Conservation (phyloP, 2,329 filamentous ascomycete genomes). For the Fusarium zealandicum region DNA sequence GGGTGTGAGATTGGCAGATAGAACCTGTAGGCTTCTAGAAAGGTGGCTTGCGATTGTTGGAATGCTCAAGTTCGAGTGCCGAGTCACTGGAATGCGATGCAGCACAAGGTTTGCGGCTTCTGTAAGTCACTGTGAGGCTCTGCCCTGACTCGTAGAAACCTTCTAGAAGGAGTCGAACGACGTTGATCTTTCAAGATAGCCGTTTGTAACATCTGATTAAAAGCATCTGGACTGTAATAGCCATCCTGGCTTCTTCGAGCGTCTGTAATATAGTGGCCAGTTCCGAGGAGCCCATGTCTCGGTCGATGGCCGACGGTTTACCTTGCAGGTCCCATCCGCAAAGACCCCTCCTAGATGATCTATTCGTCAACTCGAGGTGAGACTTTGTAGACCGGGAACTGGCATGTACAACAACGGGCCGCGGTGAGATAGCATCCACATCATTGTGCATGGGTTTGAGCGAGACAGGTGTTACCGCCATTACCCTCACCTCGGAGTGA, state of each 20-base stretch:
- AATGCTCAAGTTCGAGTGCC: constrained; percentile 21
- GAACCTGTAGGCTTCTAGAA: constrained; percentile 3
- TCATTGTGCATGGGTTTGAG: neutral
- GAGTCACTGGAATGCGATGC: constrained; percentile 21
- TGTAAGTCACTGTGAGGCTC: constrained; percentile 10
- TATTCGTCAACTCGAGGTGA: neutral
- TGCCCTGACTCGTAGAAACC: neutral
- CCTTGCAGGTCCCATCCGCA: neutral
- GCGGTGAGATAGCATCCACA: constrained; percentile 12
- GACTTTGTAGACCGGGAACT: neutral
- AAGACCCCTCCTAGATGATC: neutral
- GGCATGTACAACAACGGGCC: neutral
- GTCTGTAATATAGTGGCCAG: neutral
- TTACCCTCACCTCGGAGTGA: constrained; percentile 2
- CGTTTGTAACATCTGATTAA: neutral
- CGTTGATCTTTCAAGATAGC: neutral
- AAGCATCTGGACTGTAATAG: neutral
- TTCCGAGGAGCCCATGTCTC: constrained; percentile 8
- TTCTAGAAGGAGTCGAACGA: neutral
- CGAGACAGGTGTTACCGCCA: constrained; percentile 5
- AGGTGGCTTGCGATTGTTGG: constrained; percentile 13
- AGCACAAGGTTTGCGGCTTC: constrained; percentile 14
- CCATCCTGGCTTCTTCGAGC: neutral
- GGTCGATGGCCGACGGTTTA: constrained; percentile 6
- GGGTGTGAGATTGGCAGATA: neutral